A percentile compares a stretch with the other conserved stretches of the same genome.
Conservation (phyloP, 2,329 filamentous ascomycete species). For the Chaetoscypha palmicola region DNA sequence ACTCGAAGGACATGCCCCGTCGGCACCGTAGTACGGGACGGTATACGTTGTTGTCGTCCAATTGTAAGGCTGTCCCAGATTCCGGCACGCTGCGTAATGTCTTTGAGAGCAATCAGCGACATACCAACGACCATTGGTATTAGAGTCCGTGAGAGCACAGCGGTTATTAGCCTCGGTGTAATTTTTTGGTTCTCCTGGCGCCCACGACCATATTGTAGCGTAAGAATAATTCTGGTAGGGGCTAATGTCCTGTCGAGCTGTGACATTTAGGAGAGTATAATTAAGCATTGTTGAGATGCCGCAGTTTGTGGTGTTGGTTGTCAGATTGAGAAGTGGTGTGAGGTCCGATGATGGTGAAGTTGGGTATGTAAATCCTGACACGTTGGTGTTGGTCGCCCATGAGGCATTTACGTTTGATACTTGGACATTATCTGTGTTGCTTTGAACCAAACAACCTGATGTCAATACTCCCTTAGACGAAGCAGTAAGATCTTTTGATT, state of each 20-base stretch:
- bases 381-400: conserved; percentile 38
- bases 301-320: conserved; percentile 42
- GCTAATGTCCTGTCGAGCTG: conserved; percentile 40
- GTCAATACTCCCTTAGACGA: conserved; percentile 36
- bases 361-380: conserved; percentile 28
- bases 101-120: conserved; percentile 46
- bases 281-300: conserved; percentile 56
- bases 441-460: conserved; percentile 47
- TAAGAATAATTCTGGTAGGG: conserved; percentile 46
- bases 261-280: conserved; percentile 42
- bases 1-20: conserved; percentile 40
- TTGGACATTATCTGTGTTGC: conserved; percentile 35
- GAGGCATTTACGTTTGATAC: conserved; percentile 39
- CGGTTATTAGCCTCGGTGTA: conserved; percentile 37
- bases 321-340: conserved; percentile 30
- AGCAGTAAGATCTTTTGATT: conserved; percentile 30
- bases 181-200: conserved; percentile 46
- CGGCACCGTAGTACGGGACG: conserved; percentile 38
- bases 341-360: conserved; percentile 27
- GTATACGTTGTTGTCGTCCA: conserved; percentile 45
- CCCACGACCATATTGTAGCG: conserved; percentile 53
- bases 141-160: conserved; percentile 45
- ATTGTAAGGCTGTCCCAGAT: conserved; percentile 44
- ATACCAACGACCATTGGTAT: conserved; percentile 49
- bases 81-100: conserved; percentile 50